Evolutionary conservation across 2,329 filamentous ascomycete species (phyloP).

Genomic region (Arthrobotrys entomopaga): DNA sequence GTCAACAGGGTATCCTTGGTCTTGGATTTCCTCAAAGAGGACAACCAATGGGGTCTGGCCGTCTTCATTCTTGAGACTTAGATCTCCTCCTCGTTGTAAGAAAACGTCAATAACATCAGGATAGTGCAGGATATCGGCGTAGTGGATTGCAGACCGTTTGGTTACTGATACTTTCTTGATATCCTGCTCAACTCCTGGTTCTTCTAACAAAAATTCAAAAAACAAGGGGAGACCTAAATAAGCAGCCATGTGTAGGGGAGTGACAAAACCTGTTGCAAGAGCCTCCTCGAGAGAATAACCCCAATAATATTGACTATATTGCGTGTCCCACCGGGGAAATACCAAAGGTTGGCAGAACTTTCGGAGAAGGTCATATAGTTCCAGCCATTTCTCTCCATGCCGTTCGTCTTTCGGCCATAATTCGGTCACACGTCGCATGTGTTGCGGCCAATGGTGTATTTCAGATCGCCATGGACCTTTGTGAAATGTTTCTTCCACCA

Average conservation of each 20-base stretch:
- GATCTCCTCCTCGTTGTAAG: background rate
- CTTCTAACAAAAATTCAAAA: slow-evolving; percentile 20
- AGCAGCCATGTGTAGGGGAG: background rate
- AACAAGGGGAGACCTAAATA: background rate
- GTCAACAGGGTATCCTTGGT: background rate
- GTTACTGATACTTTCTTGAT: background rate
- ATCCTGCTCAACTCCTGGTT: background rate
- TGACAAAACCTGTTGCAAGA: background rate
- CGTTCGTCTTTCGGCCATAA: slow-evolving; percentile 22
- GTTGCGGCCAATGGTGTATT: slow-evolving; percentile 8
- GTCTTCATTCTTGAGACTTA: background rate
- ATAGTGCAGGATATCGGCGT: background rate
- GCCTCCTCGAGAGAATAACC: background rate
- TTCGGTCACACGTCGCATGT: slow-evolving; percentile 11
- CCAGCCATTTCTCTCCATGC: slow-evolving; percentile 19
- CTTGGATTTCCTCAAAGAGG: background rate
- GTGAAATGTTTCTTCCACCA: background rate
- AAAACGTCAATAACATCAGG: background rate
- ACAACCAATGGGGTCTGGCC: background rate
- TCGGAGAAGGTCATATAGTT: slow-evolving; percentile 10
- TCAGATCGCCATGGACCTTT: slow-evolving; percentile 18
- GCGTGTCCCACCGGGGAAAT: slow-evolving; percentile 17
- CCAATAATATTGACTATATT: background rate
- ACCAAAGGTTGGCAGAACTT: slow-evolving; percentile 14
- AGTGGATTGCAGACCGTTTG: slow-evolving; percentile 3